Evolutionary conservation across 1,284 basidiomycete genomes (phyloP).

Genomic region (Moniliella sp.): DNA sequence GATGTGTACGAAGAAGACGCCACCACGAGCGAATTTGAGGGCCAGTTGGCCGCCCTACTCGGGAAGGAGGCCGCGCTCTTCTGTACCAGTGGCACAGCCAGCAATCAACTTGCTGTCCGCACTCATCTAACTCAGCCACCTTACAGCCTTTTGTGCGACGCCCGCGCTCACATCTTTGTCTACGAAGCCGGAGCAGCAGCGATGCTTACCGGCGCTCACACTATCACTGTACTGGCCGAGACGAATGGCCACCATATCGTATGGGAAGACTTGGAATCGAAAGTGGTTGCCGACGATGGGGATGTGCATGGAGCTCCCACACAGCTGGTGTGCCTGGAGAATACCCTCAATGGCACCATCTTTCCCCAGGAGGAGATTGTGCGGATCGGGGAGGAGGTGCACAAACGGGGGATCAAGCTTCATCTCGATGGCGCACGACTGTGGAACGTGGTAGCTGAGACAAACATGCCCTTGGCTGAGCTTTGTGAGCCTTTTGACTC

Average conservation of each 20-base stretch:
- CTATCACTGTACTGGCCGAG: slow-evolving; percentile 44
- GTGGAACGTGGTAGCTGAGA: slow-evolving; percentile 60
- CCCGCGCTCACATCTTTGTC: slow-evolving; percentile 26
- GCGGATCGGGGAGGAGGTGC: slow-evolving; percentile 57
- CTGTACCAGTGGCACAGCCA: slow-evolving; percentile 70
- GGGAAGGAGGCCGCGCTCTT: slow-evolving; percentile 73
- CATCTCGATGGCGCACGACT: slow-evolving; percentile 85
- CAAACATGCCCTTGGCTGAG: slow-evolving; percentile 41
- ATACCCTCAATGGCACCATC: slow-evolving; percentile 74
- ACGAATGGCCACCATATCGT: slow-evolving; percentile 68
- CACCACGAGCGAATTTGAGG: slow-evolving; percentile 20
- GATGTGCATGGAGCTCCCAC: slow-evolving; percentile 44
- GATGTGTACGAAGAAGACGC: slow-evolving; percentile 36
- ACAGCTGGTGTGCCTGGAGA: slow-evolving; percentile 54
- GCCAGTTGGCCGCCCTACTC: slow-evolving; percentile 43
- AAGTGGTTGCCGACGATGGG: slow-evolving; percentile 35
- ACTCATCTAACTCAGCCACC: slow-evolving; percentile 75
- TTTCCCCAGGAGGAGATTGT: slow-evolving; percentile 73
- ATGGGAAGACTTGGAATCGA: slow-evolving; percentile 47
- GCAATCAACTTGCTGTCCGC: slow-evolving; percentile 64
- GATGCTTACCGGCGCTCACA: slow-evolving; percentile 66
- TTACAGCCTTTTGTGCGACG: slow-evolving; percentile 38
- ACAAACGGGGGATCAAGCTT: slow-evolving; percentile 42
- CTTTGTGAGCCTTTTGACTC: slow-evolving; percentile 76
- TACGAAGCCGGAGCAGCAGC: slow-evolving; percentile 70